Conservation (phyloP, 2,329 filamentous ascomycete species). For the Colletotrichum chrysophilum region DNA sequence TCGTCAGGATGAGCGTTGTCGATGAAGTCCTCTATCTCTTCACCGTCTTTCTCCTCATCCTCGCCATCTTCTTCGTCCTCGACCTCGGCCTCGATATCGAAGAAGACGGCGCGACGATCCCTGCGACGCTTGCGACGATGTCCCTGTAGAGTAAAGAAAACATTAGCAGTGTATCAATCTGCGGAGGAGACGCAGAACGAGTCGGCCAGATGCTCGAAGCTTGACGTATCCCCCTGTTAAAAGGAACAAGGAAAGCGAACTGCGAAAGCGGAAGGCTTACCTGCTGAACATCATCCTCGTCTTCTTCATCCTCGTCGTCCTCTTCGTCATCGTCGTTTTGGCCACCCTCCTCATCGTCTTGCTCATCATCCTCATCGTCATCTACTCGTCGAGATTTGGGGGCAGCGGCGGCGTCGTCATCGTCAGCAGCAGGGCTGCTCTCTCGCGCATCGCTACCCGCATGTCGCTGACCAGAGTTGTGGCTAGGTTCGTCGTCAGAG, state of each 20-base stretch:
- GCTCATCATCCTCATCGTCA: constrained; percentile 44
- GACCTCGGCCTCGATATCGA: constrained; percentile 98
- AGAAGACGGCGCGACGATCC: constrained; percentile 81
- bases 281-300: constrained; percentile 70
- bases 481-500: constrained; percentile 72
- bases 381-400: constrained; percentile 27
- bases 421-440: constrained; percentile 43
- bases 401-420: constrained; percentile 38
- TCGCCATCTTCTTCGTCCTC: constrained; percentile 91
- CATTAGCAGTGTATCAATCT: not conserved
- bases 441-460: constrained; percentile 50
- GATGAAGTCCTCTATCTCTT: constrained; percentile 83
- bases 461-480: constrained; percentile 40
- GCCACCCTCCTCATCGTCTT: constrained; percentile 46
- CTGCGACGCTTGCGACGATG: constrained; percentile 83
- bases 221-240: not conserved
- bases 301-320: constrained; percentile 41
- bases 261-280: constrained; percentile 36
- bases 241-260: not conserved
- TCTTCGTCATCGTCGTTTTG: constrained; percentile 37
- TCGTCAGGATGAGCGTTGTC: constrained; percentile 93
- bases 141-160: constrained; percentile 40
- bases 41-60: constrained; percentile 88
- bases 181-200: not conserved
- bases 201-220: not conserved